phyloP scores from a whole-genome alignment of 768 basidiomycete species.

The Podaxis sp. region DNA sequence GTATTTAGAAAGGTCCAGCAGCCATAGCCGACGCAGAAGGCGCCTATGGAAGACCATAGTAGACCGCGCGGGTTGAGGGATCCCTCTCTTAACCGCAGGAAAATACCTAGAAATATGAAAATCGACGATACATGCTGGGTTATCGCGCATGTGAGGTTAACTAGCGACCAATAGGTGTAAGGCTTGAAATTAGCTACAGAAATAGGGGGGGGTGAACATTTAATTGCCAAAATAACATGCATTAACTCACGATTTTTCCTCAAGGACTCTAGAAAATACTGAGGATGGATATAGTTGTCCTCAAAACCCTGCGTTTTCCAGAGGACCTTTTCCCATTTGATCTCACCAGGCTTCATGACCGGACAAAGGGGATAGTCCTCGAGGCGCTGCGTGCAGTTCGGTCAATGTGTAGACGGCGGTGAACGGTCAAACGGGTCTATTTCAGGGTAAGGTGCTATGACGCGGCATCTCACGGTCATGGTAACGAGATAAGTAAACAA shows the following conservation, averaged over 20 bases:
- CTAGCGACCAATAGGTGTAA: constrained; percentile 73
- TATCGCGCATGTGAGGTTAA: constrained; percentile 68
- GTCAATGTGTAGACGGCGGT: not conserved
- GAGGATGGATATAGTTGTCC: constrained; percentile 82
- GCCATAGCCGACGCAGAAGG: constrained; percentile 60
- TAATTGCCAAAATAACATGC: constrained; percentile 2
- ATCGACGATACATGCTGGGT: constrained; percentile 83
- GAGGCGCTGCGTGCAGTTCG: not conserved
- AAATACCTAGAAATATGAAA: constrained; percentile 79
- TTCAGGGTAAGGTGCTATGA: constrained; percentile 8
- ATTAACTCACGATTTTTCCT: constrained; percentile 67
- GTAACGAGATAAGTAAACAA: constrained; percentile 3
- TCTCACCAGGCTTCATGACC: constrained; percentile 3
- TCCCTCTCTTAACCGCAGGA: constrained; percentile 65
- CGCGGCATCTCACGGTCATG: constrained; percentile 14
- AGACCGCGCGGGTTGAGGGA: constrained; percentile 67
- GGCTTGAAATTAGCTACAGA: constrained; percentile 73
- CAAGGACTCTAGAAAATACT: constrained; percentile 74
- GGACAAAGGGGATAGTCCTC: not conserved
- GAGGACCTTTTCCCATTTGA: constrained; percentile 68
- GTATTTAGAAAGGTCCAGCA: constrained; percentile 43
- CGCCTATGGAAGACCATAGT: constrained; percentile 59
- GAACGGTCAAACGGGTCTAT: constrained; percentile 7
- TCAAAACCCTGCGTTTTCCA: constrained; percentile 76
- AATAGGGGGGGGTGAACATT: constrained; percentile 1